phyloP scores from a whole-genome alignment of 2,329 filamentous ascomycete species.

The Sclerotinia borealis region DNA sequence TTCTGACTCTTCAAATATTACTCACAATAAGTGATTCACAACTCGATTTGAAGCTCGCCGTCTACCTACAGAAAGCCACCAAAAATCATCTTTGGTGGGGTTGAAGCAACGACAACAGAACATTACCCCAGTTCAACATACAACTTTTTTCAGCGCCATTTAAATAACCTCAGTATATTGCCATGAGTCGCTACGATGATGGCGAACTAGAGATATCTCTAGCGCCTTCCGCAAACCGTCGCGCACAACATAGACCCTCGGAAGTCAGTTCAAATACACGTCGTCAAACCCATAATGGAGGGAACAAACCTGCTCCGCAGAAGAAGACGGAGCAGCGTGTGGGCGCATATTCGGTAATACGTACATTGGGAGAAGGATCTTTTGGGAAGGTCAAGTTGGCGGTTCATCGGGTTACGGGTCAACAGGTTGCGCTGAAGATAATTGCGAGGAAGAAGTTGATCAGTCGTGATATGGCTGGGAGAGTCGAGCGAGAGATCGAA shows the following conservation, averaged over 20 bases:
- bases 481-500: constrained; percentile 96
- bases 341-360: constrained; percentile 84
- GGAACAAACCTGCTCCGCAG: constrained; percentile 24
- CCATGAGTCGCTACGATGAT: constrained; percentile 53
- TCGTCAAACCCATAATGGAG: constrained; percentile 21
- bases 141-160: not conserved
- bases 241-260: constrained; percentile 35
- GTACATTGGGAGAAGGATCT: constrained; percentile 89
- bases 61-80: not conserved
- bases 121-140: not conserved
- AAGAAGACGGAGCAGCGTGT: constrained; percentile 73
- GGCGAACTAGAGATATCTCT: constrained; percentile 78
- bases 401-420: constrained; percentile 82
- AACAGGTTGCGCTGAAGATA: constrained; percentile 96
- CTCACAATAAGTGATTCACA: not conserved
- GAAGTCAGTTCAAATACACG: constrained; percentile 28
- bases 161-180: not conserved
- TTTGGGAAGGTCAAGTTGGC: constrained; percentile 99
- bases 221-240: constrained; percentile 57
- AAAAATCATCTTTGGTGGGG: constrained; percentile 9
- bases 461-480: constrained; percentile 94
- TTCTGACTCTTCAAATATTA: not conserved
- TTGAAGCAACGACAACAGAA: constrained; percentile 7
- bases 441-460: constrained; percentile 94
- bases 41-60: not conserved